Conservation (phyloP, 495 filamentous ascomycete genomes). For the Xylaria curta region DNA sequence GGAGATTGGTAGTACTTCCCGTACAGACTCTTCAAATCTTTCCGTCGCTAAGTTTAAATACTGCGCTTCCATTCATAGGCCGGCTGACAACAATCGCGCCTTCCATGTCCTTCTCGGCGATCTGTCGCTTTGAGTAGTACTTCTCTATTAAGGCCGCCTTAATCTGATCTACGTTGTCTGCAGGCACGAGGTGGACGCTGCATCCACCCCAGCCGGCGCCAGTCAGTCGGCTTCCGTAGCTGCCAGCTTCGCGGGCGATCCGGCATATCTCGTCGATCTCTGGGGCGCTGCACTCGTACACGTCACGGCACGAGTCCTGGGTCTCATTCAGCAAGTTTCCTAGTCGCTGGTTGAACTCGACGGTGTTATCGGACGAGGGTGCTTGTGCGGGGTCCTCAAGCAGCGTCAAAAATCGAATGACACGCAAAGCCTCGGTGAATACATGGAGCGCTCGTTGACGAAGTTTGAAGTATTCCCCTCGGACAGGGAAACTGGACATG, state of each 20-base stretch:
- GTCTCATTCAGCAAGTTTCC: constrained; percentile 90
- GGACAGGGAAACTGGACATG: constrained; percentile 84
- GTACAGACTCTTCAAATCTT: constrained; percentile 19
- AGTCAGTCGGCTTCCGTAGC: constrained; percentile 85
- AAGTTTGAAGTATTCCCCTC: constrained; percentile 86
- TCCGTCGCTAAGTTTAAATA: constrained; percentile 47
- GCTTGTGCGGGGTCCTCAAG: constrained; percentile 56
- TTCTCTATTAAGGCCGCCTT: constrained; percentile 75
- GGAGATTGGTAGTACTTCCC: not conserved
- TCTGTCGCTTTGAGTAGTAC: constrained; percentile 82
- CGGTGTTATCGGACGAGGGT: constrained; percentile 52
- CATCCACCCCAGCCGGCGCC: constrained; percentile 98
- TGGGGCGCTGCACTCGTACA: constrained; percentile 88
- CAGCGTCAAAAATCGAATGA: constrained; percentile 78
- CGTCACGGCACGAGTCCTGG: constrained; percentile 80
- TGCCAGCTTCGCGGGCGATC: constrained; percentile 77
- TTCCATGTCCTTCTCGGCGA: constrained; percentile 74
- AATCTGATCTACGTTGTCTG: constrained; percentile 82
- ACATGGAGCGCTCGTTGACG: constrained; percentile 88
- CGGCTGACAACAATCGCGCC: constrained; percentile 89
- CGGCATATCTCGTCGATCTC: constrained; percentile 87
- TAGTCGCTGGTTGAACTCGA: constrained; percentile 69
- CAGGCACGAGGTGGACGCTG: constrained; percentile 89
- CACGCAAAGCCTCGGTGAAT: constrained; percentile 85
- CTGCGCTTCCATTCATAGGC: constrained; percentile 74